Percentiles rank a stretch among this genome's conserved stretches.
phyloP scores from a whole-genome alignment of 2,329 filamentous ascomycete species.

The Stemphylium beticola region DNA sequence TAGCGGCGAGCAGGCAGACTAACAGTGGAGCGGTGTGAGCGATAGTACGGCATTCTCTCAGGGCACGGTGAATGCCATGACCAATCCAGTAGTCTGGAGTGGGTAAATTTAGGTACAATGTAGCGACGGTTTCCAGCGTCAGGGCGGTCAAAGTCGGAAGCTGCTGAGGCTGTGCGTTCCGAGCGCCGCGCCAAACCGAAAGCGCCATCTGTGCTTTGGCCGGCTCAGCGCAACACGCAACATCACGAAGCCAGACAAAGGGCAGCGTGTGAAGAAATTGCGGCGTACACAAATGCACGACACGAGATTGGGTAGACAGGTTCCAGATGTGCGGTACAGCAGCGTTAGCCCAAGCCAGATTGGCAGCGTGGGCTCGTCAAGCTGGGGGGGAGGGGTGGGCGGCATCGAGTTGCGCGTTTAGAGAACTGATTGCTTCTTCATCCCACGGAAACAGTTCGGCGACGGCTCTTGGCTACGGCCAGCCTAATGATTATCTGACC shows the following conservation, averaged over 20 bases:
- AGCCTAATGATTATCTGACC: slow-evolving; percentile 34
- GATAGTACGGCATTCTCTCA: neutral
- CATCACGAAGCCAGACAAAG: slow-evolving; percentile 2
- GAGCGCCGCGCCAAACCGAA: slow-evolving; percentile 35
- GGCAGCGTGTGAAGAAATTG: neutral
- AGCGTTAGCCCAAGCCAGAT: slow-evolving; percentile 26
- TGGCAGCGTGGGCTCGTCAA: slow-evolving; percentile 22
- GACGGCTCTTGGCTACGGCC: slow-evolving; percentile 44
- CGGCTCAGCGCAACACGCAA: slow-evolving; percentile 16
- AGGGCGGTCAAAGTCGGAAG: slow-evolving; percentile 45
- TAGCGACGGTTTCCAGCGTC: slow-evolving; percentile 43
- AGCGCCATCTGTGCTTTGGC: slow-evolving; percentile 8
- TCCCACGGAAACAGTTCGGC: slow-evolving; percentile 49
- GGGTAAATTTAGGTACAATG: slow-evolving; percentile 38
- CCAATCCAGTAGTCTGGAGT: slow-evolving; percentile 23
- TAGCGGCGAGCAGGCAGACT: slow-evolving; percentile 11
- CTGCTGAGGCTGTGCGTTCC: slow-evolving; percentile 34
- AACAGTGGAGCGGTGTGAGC: slow-evolving; percentile 17
- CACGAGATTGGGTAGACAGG: slow-evolving; percentile 6
- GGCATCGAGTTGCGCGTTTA: slow-evolving; percentile 13
- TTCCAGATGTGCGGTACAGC: slow-evolving; percentile 26
- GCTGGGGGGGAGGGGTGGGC: slow-evolving; percentile 16
- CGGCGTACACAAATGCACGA: neutral
- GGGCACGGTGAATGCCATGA: slow-evolving; percentile 16
- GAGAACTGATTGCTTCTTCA: slow-evolving; percentile 39